phyloP scores from a whole-genome alignment of 345 rosid genomes.

The Turnera subulata region DNA sequence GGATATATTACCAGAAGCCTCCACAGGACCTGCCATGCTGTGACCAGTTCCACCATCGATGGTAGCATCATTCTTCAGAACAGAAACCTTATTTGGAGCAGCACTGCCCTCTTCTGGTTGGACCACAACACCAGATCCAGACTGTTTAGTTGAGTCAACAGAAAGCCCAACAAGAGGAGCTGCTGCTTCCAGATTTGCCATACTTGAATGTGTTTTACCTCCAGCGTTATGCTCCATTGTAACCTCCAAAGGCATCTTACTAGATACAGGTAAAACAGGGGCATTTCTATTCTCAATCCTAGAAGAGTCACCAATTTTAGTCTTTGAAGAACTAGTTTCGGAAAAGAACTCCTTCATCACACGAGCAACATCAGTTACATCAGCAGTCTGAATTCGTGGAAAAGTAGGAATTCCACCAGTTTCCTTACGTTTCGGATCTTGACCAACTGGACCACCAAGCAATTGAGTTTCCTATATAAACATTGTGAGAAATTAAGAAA shows the following conservation, averaged over 20 bases:
- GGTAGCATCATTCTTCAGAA: slow-evolving; percentile 15
- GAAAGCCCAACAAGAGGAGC: slow-evolving; percentile 23
- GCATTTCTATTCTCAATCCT: slow-evolving; percentile 32
- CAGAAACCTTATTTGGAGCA: slow-evolving; percentile 18
- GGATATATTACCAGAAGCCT: background rate
- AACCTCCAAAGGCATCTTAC: slow-evolving; percentile 25
- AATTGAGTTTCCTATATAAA: slow-evolving; percentile 8
- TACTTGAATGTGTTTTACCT: slow-evolving; percentile 10
- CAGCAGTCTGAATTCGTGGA: slow-evolving; percentile 44
- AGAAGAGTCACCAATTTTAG: slow-evolving; percentile 36
- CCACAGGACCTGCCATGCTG: slow-evolving; percentile 2
- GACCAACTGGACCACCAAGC: slow-evolving; percentile 21
- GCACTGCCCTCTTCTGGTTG: slow-evolving; percentile 8
- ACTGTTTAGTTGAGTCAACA: slow-evolving; percentile 14
- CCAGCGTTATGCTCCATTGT: slow-evolving; percentile 25
- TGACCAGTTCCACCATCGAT: slow-evolving; percentile 19
- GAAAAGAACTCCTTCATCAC: slow-evolving; percentile 62
- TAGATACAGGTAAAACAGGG: slow-evolving; percentile 20
- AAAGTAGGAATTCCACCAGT: slow-evolving; percentile 38
- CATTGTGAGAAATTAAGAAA: no score
- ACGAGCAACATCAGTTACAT: slow-evolving; percentile 55
- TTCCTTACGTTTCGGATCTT: slow-evolving; percentile 31
- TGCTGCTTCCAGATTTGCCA: slow-evolving; percentile 16
- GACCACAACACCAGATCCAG: slow-evolving; percentile 12
- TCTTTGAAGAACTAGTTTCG: slow-evolving; percentile 46